phyloP scores from a whole-genome alignment of 2,329 filamentous ascomycete species.

The Ophiostoma himal-ulmi region DNA sequence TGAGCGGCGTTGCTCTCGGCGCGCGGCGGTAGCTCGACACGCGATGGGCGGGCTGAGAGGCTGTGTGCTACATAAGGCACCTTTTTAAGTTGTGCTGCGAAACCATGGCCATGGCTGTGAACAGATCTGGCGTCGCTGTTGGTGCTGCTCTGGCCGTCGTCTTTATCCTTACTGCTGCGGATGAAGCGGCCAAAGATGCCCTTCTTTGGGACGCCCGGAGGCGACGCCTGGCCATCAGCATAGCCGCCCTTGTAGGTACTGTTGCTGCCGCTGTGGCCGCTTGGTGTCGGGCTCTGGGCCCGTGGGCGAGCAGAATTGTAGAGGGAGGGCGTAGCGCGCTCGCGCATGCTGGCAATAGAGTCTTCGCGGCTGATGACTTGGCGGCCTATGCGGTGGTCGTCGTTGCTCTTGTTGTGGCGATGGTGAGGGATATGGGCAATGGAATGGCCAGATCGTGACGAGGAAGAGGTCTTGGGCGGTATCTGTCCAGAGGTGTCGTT shows the following conservation, averaged over 20 bases:
- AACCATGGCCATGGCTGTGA: slow-evolving; percentile 12
- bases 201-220: slow-evolving; percentile 46
- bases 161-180: slow-evolving; percentile 54
- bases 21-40: slow-evolving; percentile 39
- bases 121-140: not conserved
- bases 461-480: slow-evolving; percentile 58
- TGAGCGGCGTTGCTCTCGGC: slow-evolving; percentile 29
- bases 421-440: slow-evolving; percentile 55
- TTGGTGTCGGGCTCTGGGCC: slow-evolving; percentile 77
- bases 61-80: slow-evolving; percentile 50
- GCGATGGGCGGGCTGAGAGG: slow-evolving; percentile 46
- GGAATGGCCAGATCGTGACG: slow-evolving; percentile 53
- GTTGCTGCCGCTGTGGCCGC: slow-evolving; percentile 54
- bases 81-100: slow-evolving; percentile 40
- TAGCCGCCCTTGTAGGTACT: slow-evolving; percentile 34
- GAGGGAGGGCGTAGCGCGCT: slow-evolving; percentile 39
- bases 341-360: slow-evolving; percentile 53
- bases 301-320: slow-evolving; percentile 47
- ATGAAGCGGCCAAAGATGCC: slow-evolving; percentile 47
- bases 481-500: slow-evolving; percentile 43
- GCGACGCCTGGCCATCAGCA: slow-evolving; percentile 54
- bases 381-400: slow-evolving; percentile 59
- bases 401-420: slow-evolving; percentile 64
- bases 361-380: slow-evolving; percentile 75
- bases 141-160: slow-evolving; percentile 33